phyloP scores from a whole-genome alignment of 2,329 filamentous ascomycete species.

The Phialocephala sp. region DNA sequence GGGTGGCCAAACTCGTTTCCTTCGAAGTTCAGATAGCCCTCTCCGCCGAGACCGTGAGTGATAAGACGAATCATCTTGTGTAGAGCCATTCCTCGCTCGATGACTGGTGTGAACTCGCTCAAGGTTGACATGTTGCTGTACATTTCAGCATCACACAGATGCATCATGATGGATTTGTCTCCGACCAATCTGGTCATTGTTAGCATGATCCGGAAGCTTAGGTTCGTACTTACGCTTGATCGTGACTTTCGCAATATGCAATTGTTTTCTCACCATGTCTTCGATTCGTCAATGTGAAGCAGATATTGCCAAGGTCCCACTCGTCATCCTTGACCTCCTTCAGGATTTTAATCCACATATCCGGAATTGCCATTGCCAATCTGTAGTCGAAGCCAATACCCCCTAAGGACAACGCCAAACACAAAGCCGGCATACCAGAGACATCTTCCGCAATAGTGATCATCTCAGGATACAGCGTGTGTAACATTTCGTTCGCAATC shows the following conservation, averaged over 20 bases:
- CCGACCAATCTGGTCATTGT: conserved; percentile 77
- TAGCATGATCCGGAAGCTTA: conserved; percentile 24
- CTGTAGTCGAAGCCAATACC: conserved; percentile 97
- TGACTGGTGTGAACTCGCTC: conserved; percentile 82
- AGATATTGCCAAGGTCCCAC: conserved; percentile 88
- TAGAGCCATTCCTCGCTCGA: conserved; percentile 87
- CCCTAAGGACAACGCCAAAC: conserved; percentile 81
- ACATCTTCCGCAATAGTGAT: conserved; percentile 98
- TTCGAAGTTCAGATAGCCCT: conserved; percentile 98
- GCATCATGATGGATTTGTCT: conserved; percentile 97
- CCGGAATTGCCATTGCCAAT: conserved; percentile 95
- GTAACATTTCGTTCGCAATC: conserved; percentile 95
- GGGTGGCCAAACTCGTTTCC: conserved; percentile 99
- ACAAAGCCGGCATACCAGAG: conserved; percentile 97
- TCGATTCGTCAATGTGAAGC: conserved; percentile 88
- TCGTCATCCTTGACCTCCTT: conserved; percentile 87
- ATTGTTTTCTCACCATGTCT: conserved; percentile 98
- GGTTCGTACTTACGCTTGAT: conserved; percentile 78
- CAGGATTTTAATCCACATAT: conserved; percentile 98
- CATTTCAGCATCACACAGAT: conserved; percentile 95
- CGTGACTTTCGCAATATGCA: conserved; percentile 95
- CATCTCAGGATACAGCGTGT: conserved; percentile 82
- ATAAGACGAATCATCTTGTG: conserved; percentile 98
- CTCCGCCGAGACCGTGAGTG: conserved; percentile 88
- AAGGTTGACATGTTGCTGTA: conserved; percentile 97